Percentiles rank a stretch among this genome's conserved stretches.
These are phyloP conservation scores for Tetrapisispora phaffii DNA, from an alignment of 805 yeast genomes.

Conservation along the genomic window DNA sequence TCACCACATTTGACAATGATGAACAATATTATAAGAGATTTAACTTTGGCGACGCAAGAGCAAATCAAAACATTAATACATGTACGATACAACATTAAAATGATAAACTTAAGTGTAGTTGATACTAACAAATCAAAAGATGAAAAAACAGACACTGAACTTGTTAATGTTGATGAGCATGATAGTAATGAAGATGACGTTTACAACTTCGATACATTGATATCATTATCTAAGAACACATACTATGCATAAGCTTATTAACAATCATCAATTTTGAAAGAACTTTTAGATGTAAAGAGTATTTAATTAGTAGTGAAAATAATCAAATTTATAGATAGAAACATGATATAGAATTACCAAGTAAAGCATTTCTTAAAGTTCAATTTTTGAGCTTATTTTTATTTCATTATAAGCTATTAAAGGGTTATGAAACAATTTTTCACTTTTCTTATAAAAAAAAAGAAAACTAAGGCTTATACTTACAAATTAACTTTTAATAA, in stretches of 20 bases:
- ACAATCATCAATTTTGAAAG: too few relatives aligned
- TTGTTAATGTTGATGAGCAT: constrained; percentile 13
- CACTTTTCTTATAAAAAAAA: too few relatives aligned
- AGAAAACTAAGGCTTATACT: too few relatives aligned
- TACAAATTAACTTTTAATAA: too few relatives aligned
- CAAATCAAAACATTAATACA: constrained; percentile 38
- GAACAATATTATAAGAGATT: neutral
- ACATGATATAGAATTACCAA: too few relatives aligned
- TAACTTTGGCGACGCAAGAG: constrained; percentile 29
- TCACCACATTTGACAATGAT: neutral
- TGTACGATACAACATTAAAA: constrained; percentile 41
- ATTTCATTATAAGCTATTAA: too few relatives aligned
- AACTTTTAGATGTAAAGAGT: too few relatives aligned
- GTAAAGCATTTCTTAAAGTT: too few relatives aligned
- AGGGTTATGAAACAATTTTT: too few relatives aligned
- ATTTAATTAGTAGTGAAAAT: too few relatives aligned
- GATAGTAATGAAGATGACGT: constrained; percentile 8
- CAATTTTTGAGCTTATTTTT: too few relatives aligned
- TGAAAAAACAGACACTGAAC: neutral
- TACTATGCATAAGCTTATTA: constrained; percentile 26
- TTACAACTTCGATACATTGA: constrained; percentile 20
- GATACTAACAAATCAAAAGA: constrained; percentile 7
- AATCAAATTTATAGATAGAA: too few relatives aligned
- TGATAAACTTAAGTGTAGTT: constrained; percentile 33
- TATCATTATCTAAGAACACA: constrained; percentile 16